Evolutionary conservation across 192 early-diverging fungal genomes (phyloP).

Genomic region (Linnemannia exigua): DNA sequence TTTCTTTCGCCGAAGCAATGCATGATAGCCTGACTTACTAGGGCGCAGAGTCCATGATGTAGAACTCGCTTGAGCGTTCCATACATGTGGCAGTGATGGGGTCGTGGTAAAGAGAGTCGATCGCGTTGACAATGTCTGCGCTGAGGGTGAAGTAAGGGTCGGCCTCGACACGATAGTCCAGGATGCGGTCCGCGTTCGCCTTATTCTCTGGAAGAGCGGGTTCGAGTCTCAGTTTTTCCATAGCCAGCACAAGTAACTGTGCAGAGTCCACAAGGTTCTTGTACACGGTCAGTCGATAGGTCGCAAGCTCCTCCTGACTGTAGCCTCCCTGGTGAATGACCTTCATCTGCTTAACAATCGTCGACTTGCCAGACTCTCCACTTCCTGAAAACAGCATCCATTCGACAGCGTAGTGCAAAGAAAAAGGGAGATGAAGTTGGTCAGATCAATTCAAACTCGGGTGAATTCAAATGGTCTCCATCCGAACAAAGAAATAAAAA

Average conservation of each 20-base stretch:
- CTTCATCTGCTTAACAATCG: conserved; percentile 98
- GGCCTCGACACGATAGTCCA: conserved; percentile 66
- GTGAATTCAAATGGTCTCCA: conserved; percentile 11
- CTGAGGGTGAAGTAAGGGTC: conserved; percentile 69
- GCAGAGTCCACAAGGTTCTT: conserved; percentile 91
- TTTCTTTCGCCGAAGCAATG: not conserved
- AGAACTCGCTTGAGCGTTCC: conserved; percentile 85
- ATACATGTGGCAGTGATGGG: conserved; percentile 73
- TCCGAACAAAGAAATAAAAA: conserved; percentile 12
- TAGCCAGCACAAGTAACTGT: conserved; percentile 80
- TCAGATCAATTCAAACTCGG: not conserved
- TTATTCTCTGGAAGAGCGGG: conserved; percentile 67
- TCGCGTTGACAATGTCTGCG: conserved; percentile 75
- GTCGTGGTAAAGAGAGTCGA: conserved; percentile 83
- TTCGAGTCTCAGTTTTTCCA: conserved; percentile 73
- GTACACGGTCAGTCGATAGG: conserved; percentile 85
- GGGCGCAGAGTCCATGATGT: conserved; percentile 92
- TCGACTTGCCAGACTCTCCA: conserved; percentile 96
- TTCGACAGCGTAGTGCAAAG: not conserved
- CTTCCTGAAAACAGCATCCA: conserved; percentile 67
- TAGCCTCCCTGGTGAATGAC: conserved; percentile 96
- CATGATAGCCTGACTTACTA: conserved; percentile 75
- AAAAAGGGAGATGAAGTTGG: not conserved
- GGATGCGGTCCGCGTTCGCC: conserved; percentile 48
- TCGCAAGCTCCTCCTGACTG: conserved; percentile 80